Evolutionary conservation across 179 eudicot genomes (phyloP).

Genomic region (Actinidia polygama): DNA sequence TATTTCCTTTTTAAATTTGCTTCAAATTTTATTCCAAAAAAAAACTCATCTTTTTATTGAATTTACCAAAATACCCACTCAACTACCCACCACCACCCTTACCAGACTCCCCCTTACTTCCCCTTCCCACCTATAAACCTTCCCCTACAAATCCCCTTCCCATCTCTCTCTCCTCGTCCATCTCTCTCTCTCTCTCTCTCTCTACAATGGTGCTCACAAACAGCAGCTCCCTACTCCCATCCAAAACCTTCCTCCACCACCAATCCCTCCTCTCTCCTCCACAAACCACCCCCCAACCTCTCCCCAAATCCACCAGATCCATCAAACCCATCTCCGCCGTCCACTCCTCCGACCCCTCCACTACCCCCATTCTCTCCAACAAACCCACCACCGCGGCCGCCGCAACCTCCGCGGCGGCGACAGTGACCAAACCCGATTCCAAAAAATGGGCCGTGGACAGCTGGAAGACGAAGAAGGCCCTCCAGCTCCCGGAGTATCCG

Average conservation of each 20-base stretch:
- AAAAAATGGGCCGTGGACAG: slow-evolving; percentile 61
- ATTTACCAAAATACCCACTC: slow-evolving; percentile 29
- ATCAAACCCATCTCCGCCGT: slow-evolving; percentile 41
- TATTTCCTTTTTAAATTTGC: neutral
- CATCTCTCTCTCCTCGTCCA: slow-evolving; percentile 20
- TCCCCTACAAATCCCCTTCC: slow-evolving; percentile 28
- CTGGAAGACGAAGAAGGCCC: slow-evolving; percentile 69
- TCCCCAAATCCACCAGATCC: slow-evolving; percentile 24
- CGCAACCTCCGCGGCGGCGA: slow-evolving; percentile 8
- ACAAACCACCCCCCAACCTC: slow-evolving; percentile 11
- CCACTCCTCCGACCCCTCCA: slow-evolving; percentile 41
- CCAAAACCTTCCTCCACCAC: slow-evolving; percentile 29
- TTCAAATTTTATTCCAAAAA: neutral
- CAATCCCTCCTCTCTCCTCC: slow-evolving; percentile 34
- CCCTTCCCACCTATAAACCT: neutral
- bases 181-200: slow-evolving; percentile 22
- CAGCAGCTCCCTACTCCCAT: slow-evolving; percentile 44
- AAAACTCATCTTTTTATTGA: neutral
- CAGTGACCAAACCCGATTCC: slow-evolving; percentile 3
- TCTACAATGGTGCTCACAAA: slow-evolving; percentile 53
- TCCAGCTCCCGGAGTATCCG: slow-evolving; percentile 74
- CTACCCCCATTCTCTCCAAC: slow-evolving; percentile 21
- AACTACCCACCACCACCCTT: slow-evolving; percentile 33
- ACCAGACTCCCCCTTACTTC: slow-evolving; percentile 21
- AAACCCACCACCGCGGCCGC: slow-evolving; percentile 23